Base-by-base conservation (phyloP, 352 stramenopile genomes). In the Globisporangium paddicum region DNA sequence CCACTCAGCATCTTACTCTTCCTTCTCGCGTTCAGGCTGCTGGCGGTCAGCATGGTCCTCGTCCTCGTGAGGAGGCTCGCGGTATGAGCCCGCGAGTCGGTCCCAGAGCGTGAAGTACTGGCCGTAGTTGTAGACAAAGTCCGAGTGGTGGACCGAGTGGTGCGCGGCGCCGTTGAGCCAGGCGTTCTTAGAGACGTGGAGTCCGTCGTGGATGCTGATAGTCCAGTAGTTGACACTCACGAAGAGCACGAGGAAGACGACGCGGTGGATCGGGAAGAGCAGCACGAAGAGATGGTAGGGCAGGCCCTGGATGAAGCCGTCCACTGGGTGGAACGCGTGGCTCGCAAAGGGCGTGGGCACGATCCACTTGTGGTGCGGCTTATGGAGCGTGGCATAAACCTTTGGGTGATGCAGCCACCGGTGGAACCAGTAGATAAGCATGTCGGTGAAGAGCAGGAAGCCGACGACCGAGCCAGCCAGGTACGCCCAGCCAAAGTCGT, bases 361-460 rank as follows among this genome's bases (percentile, higher is more conserved):
- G 58, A 91, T 72, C 82, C 79, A 89, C 70, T 84, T 82, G 75
- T 91, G 82, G 69, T 91, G 82, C 25, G 72, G 64, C 58, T 91
- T 91, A 77, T 91, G 82, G 25, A 89, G 63, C 35, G 55, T 42
- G 26, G 70, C 77, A 67, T 91, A 91, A 30, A 91, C 48, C 35
- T 64, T 50, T 25, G 77, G 79, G 63, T 89, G 75, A 63, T 91
- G 82, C 26, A 91, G 72, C 67, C 64, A 75, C 37, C 82, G 79
- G 58, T 91, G 82, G 61, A 91, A 79, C 82, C 82, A 91, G 72
- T 91, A 91, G 67, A 91, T 86, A 52, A 89, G 60, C 73, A 84
- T 84, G 50, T 91, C 82, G 52, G 82, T 87, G 69, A 88, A 91
- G 19, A 87, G 58, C 44, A 91, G 46, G 50, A 87, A 89, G 50